phyloP scores from a whole-genome alignment of 352 stramenopile genomes.

The Blastocystis sp. region DNA sequence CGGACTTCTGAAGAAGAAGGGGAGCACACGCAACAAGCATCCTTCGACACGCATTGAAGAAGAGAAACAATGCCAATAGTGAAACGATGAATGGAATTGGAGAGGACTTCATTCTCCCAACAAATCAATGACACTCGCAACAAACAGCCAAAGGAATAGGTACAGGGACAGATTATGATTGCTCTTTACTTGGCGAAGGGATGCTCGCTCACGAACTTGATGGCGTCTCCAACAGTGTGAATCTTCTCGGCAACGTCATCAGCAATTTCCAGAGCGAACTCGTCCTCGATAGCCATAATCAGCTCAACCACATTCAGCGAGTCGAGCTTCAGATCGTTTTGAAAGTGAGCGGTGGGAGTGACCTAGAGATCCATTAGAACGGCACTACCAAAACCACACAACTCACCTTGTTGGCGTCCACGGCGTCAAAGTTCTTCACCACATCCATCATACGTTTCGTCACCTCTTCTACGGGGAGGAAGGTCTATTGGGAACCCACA shows the following conservation, averaged over 20 bases:
- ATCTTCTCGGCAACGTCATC: conserved; percentile 99
- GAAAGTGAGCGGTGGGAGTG: conserved; percentile 80
- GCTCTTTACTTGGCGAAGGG: conserved; percentile 91
- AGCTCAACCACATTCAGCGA: conserved; percentile 88
- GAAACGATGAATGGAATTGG: background rate
- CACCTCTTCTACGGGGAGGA: conserved; percentile 79
- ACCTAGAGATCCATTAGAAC: conserved; percentile 62
- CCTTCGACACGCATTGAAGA: conserved; percentile 11
- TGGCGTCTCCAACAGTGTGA: conserved; percentile 82
- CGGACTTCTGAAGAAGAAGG: background rate
- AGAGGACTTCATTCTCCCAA: no score
- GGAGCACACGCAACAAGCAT: background rate
- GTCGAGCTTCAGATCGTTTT: conserved; percentile 92
- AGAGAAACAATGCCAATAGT: background rate
- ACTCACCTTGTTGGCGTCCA: conserved; percentile 79
- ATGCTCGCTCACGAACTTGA: conserved; percentile 94
- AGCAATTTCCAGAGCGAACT: conserved; percentile 99
- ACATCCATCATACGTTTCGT: conserved; percentile 88
- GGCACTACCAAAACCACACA: conserved; percentile 7
- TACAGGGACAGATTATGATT: no score
- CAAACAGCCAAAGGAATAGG: no score
- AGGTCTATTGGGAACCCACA: conserved; percentile 62
- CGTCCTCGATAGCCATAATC: conserved; percentile 98
- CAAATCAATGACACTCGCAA: no score
- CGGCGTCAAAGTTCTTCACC: conserved; percentile 99